Evolutionary conservation across 1,284 basidiomycete species (phyloP).

Genomic region (Thelephora terrestris): DNA sequence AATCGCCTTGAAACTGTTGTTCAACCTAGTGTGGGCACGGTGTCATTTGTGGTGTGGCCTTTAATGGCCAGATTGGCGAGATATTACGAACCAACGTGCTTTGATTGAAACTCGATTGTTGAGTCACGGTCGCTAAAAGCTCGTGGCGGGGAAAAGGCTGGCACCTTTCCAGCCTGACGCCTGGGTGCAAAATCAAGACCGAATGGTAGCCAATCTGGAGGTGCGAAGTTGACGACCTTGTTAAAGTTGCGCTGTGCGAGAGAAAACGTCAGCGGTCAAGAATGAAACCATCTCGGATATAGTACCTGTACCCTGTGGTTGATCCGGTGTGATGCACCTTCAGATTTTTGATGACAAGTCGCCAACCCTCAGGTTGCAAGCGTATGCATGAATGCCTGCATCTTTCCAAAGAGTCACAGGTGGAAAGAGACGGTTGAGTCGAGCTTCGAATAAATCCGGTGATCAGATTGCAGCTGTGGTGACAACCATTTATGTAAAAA

Average conservation of each 20-base stretch:
- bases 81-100: constrained; percentile 75
- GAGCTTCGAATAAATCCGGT: constrained; percentile 97
- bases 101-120: constrained; percentile 85
- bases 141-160: constrained; percentile 99
- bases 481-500: too few species aligned
- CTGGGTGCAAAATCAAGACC: constrained; percentile 83
- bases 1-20: constrained; percentile 78
- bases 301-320: constrained; percentile 87
- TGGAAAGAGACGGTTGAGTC: constrained; percentile 95
- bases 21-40: constrained; percentile 45
- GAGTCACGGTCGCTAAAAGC: constrained; percentile 88
- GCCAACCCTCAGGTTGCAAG: constrained; percentile 95
- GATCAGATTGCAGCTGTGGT: too few species aligned
- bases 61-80: constrained; percentile 6
- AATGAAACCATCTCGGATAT: constrained; percentile 11
- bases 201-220: constrained; percentile 89
- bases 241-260: constrained; percentile 83
- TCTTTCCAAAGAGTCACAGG: constrained; percentile 97
- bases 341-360: constrained; percentile 98
- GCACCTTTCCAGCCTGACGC: constrained; percentile 84
- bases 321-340: constrained; percentile 97
- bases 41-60: constrained; percentile 11
- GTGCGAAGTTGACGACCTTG: constrained; percentile 98
- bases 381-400: constrained; percentile 89
- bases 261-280: constrained; percentile 2